These are phyloP conservation scores for Zopfochytrium polystomum DNA, from an alignment of 371 early-diverging fungal genomes.

Conservation along the genomic window DNA sequence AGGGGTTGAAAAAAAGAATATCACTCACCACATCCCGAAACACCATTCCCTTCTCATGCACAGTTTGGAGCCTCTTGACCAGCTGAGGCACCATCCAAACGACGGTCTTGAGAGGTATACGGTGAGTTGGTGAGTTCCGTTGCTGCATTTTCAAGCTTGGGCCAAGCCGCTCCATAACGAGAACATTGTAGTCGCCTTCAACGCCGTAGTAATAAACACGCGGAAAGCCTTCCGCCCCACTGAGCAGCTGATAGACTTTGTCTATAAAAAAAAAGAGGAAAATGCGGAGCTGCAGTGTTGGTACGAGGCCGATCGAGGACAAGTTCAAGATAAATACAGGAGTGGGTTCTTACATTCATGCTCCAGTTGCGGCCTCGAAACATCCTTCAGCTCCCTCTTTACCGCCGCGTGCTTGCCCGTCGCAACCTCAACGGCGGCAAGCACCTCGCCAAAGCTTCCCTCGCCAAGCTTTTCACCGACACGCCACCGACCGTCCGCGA, in stretches of 20 bases:
- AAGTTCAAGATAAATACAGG: conserved; percentile 43
- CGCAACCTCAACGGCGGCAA: conserved; percentile 45
- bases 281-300: conserved; percentile 50
- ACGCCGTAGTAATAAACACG: conserved; percentile 30
- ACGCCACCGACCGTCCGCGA: conserved; percentile 21
- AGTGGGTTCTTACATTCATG: conserved; percentile 49
- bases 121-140: conserved; percentile 30
- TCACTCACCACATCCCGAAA: conserved; percentile 41
- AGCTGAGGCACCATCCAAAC: conserved; percentile 49
- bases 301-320: conserved; percentile 47
- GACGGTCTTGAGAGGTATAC: conserved; percentile 53
- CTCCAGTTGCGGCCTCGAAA: conserved; percentile 41
- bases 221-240: conserved; percentile 33
- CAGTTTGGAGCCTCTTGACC: conserved; percentile 42
- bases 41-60: conserved; percentile 48
- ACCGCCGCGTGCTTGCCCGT: conserved; percentile 54
- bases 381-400: conserved; percentile 56
- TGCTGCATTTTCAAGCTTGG: conserved; percentile 51
- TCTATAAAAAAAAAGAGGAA: conserved; percentile 18
- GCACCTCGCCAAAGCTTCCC: conserved; percentile 70
- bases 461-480: conserved; percentile 44
- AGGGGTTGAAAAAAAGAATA: conserved; percentile 11
- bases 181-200: conserved; percentile 40
- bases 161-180: conserved; percentile 61
- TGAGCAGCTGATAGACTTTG: conserved; percentile 25